Conservation (phyloP, 805 yeast species). For the Torulaspora maleeae region DNA sequence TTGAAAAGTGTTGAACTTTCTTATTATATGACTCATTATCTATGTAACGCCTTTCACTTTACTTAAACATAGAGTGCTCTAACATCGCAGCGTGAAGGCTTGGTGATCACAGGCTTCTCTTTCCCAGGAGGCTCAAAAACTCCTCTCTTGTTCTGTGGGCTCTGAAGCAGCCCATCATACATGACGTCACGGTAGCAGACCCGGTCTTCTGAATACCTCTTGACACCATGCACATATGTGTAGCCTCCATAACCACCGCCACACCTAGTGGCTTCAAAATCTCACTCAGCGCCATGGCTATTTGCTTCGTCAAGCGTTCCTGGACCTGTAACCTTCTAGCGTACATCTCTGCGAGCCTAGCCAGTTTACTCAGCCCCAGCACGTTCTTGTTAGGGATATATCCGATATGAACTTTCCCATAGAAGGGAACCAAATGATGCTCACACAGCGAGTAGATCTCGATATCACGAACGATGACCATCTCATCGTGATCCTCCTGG, state of each 20-base stretch:
- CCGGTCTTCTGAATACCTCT: conserved; percentile 97
- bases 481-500: conserved; percentile 97
- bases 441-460: conserved; percentile 91
- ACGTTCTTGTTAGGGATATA: conserved; percentile 94
- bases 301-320: conserved; percentile 93
- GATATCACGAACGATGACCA: conserved; percentile 96
- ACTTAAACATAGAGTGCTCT: neutral
- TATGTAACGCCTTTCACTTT: neutral
- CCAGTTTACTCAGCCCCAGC: conserved; percentile 86
- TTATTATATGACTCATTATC: neutral
- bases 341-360: conserved; percentile 95
- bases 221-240: conserved; percentile 99
- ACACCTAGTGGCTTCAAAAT: conserved; percentile 93
- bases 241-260: conserved; percentile 96
- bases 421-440: conserved; percentile 96
- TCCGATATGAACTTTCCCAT: conserved; percentile 96
- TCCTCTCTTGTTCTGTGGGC: conserved; percentile 96
- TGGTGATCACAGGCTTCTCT: conserved; percentile 36
- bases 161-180: conserved; percentile 96
- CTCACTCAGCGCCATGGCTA: conserved; percentile 91
- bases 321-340: conserved; percentile 96
- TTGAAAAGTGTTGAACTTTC: neutral
- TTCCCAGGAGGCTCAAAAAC: conserved; percentile 74
- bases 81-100: neutral
- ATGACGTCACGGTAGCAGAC: conserved; percentile 86